phyloP scores from a whole-genome alignment of 192 early-diverging fungal species.

The Spizellomyces sp. region DNA sequence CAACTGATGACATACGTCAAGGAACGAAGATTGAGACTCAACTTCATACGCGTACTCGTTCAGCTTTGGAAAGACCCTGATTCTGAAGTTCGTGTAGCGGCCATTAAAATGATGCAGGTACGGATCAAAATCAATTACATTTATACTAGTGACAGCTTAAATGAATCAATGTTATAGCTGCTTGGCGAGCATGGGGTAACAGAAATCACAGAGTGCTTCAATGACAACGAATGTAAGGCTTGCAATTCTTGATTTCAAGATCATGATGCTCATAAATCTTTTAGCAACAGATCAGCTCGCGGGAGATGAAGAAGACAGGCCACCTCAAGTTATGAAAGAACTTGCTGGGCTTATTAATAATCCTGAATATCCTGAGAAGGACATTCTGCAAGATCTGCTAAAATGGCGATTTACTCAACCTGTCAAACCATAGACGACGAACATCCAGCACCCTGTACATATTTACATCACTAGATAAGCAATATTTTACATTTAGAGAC shows the following conservation, averaged over 20 bases:
- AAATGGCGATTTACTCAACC: slow-evolving; percentile 51
- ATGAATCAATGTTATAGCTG: slow-evolving; percentile 9
- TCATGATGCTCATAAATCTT: not conserved
- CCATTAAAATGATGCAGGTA: slow-evolving; percentile 56
- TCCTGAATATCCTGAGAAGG: slow-evolving; percentile 59
- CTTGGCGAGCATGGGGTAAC: slow-evolving; percentile 49
- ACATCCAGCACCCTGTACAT: no score
- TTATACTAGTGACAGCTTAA: not conserved
- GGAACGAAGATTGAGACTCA: slow-evolving; percentile 23
- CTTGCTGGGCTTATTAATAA: slow-evolving; percentile 47
- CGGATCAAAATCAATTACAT: not conserved
- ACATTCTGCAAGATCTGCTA: slow-evolving; percentile 50
- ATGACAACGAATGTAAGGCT: slow-evolving; percentile 5
- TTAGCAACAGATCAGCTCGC: not conserved
- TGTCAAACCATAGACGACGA: no score
- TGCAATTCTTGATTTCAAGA: slow-evolving; percentile 14
- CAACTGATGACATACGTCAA: slow-evolving; percentile 39
- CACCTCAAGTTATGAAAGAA: slow-evolving; percentile 50
- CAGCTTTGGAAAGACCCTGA: slow-evolving; percentile 58
- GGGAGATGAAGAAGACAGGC: not conserved
- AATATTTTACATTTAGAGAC: no score
- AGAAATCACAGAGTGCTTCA: slow-evolving; percentile 53
- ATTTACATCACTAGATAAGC: no score
- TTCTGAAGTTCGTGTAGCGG: slow-evolving; percentile 48
- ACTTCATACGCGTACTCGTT: slow-evolving; percentile 44